Conservation (phyloP, 2,329 filamentous ascomycete genomes). For the Thelonectria rubi region DNA sequence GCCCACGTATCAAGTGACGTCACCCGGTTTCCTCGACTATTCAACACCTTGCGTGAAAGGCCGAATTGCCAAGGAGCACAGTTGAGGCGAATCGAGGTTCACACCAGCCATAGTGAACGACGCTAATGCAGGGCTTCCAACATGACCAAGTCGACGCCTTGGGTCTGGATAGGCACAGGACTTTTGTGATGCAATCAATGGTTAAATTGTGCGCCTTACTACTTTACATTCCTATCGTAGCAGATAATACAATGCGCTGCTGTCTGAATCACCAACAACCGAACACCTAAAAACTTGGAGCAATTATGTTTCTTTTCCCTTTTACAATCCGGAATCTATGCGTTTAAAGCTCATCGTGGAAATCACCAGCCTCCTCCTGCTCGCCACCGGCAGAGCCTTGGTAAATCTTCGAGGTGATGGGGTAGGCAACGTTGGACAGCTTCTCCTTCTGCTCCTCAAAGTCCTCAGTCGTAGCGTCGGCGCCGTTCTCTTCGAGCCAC, state of each 20-base stretch:
- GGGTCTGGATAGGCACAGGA: background rate
- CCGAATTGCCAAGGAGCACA: too few relatives aligned
- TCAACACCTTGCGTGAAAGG: too few relatives aligned
- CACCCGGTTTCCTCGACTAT: too few relatives aligned
- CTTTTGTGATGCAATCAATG: conserved; percentile 10
- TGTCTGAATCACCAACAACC: conserved; percentile 38
- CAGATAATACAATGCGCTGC: conserved; percentile 33
- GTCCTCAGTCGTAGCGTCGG: conserved; percentile 87
- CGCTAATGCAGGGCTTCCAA: too few relatives aligned
- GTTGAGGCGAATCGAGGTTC: too few relatives aligned
- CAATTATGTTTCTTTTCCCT: conserved; percentile 42
- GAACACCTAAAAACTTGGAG: conserved; percentile 41
- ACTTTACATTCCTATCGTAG: conserved; percentile 43
- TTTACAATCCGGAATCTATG: conserved; percentile 44
- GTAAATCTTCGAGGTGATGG: conserved; percentile 99
- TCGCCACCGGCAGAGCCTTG: conserved; percentile 67
- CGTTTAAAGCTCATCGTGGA: conserved; percentile 82
- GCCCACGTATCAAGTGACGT: too few relatives aligned
- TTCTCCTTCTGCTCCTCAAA: conserved; percentile 99
- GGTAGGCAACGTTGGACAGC: conserved; percentile 94
- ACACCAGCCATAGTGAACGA: too few relatives aligned
- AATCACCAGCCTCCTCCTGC: conserved; percentile 75
- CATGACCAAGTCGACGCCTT: background rate
- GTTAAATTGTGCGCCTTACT: conserved; percentile 41
- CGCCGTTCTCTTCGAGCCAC: conserved; percentile 96